Evolutionary conservation across 2,329 filamentous ascomycete species (phyloP).

Genomic region (Stachybotrys echinatus): DNA sequence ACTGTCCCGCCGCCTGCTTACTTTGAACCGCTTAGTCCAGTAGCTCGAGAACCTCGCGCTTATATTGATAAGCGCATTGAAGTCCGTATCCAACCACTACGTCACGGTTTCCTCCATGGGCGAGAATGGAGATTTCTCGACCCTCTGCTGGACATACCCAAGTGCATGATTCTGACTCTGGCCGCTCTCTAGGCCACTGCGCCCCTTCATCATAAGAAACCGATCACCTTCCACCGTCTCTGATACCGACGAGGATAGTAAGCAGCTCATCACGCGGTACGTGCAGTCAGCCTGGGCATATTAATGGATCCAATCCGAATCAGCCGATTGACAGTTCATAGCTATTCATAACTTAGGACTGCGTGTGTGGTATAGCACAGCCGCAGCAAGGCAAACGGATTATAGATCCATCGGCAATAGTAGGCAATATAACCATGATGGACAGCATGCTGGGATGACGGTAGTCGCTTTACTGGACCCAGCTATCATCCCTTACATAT

Average conservation of each 20-base stretch:
- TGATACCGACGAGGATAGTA: constrained; percentile 1
- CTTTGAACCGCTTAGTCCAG: too few species aligned
- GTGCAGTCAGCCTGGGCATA: constrained; percentile 1
- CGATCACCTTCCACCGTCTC: neutral
- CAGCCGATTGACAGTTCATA: neutral
- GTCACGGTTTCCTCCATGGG: neutral
- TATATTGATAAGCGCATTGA: too few species aligned
- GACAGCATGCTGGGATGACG: neutral
- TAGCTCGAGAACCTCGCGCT: too few species aligned
- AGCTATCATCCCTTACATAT: constrained; percentile 1
- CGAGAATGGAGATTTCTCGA: constrained; percentile 1
- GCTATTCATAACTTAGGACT: neutral
- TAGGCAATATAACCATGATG: neutral
- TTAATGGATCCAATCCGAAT: constrained; percentile 1
- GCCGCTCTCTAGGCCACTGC: neutral
- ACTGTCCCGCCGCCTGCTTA: too few species aligned
- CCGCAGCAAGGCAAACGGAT: neutral
- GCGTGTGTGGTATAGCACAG: neutral
- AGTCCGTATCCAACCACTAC: neutral
- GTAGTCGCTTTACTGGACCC: constrained; percentile 1
- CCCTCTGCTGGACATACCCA: constrained; percentile 1
- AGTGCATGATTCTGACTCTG: constrained; percentile 1
- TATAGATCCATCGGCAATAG: neutral
- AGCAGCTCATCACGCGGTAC: neutral
- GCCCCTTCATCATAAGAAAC: neutral